Percentiles rank a stretch among this genome's conserved stretches.
These are phyloP conservation scores for Zasmidium angulare DNA, from an alignment of 2,329 filamentous ascomycete species.

Conservation along the genomic window DNA sequence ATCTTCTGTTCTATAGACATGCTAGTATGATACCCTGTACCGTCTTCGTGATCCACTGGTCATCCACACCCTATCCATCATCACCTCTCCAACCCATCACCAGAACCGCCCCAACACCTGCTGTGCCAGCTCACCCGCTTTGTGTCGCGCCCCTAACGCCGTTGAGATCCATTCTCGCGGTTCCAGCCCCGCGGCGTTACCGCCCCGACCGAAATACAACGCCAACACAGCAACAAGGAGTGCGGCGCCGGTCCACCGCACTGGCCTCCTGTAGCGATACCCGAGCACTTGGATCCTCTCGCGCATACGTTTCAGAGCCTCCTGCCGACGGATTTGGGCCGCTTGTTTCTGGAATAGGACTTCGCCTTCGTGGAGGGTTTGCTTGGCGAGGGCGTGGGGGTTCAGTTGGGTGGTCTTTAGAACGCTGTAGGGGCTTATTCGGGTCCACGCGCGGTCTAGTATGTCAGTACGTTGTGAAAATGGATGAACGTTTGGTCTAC, in stretches of 20 bases:
- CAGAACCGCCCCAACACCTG: neutral
- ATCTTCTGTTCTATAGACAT: neutral
- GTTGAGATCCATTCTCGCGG: neutral
- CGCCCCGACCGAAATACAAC: slow-evolving; percentile 39
- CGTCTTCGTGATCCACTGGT: neutral
- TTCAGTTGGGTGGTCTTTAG: slow-evolving; percentile 79
- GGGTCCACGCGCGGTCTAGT: slow-evolving; percentile 66
- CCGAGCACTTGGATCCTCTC: slow-evolving; percentile 42
- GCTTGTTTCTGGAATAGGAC: slow-evolving; percentile 69
- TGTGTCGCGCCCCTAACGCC: neutral
- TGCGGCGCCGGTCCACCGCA: slow-evolving; percentile 53
- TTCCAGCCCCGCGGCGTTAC: neutral
- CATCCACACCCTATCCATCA: neutral
- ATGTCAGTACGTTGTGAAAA: too few relatives aligned
- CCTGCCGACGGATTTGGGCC: slow-evolving; percentile 66
- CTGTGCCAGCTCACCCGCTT: neutral
- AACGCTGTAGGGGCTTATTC: slow-evolving; percentile 73
- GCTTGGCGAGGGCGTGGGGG: slow-evolving; percentile 48
- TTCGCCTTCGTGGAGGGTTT: slow-evolving; percentile 66
- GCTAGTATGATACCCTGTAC: neutral
- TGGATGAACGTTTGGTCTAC: too few relatives aligned
- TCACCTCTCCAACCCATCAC: too few relatives aligned
- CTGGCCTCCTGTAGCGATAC: slow-evolving; percentile 66
- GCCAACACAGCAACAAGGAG: slow-evolving; percentile 68
- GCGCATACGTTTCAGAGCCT: slow-evolving; percentile 55